Evolutionary conservation across 176 grass and related monocot species (phyloP).

Genomic region (Oryza glaberrima): DNA sequence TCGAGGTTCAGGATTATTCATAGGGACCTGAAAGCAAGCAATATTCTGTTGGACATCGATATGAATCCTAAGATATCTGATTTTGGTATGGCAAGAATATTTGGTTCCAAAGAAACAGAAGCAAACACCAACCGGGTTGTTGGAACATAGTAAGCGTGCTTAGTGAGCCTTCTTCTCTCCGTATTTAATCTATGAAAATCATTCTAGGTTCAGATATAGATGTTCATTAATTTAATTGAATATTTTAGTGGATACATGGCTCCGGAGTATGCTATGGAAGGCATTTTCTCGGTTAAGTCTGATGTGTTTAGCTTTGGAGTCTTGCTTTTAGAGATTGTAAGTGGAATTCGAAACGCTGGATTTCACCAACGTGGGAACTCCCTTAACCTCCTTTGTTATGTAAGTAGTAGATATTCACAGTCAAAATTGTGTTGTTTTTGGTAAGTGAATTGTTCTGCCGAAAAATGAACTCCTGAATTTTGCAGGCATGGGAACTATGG

Average conservation of each 20-base stretch:
- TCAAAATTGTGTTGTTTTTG: not conserved
- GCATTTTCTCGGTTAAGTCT: constrained; percentile 55
- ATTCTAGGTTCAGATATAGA: not conserved
- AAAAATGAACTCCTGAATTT: constrained; percentile 22
- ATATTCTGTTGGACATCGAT: constrained; percentile 56
- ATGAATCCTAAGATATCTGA: constrained; percentile 79
- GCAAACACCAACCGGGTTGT: constrained; percentile 55
- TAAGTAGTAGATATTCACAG: constrained; percentile 19
- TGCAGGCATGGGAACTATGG: constrained; percentile 67
- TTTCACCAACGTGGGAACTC: constrained; percentile 34
- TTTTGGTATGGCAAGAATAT: constrained; percentile 67
- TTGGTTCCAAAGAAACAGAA: constrained; percentile 52
- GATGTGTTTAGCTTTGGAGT: constrained; percentile 66
- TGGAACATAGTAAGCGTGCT: constrained; percentile 61
- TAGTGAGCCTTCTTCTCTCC: not conserved
- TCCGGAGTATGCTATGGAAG: constrained; percentile 60
- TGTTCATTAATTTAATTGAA: not conserved
- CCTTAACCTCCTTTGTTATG: constrained; percentile 56
- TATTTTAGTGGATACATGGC: constrained; percentile 66
- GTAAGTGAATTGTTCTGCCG: not conserved
- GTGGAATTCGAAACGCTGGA: constrained; percentile 56
- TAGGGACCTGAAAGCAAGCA: constrained; percentile 67
- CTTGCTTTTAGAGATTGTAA: constrained; percentile 62
- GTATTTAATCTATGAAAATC: not conserved
- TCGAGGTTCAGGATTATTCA: constrained; percentile 63